Conservation (phyloP, 305 asterid species). For the Fraxinus platypoda region DNA sequence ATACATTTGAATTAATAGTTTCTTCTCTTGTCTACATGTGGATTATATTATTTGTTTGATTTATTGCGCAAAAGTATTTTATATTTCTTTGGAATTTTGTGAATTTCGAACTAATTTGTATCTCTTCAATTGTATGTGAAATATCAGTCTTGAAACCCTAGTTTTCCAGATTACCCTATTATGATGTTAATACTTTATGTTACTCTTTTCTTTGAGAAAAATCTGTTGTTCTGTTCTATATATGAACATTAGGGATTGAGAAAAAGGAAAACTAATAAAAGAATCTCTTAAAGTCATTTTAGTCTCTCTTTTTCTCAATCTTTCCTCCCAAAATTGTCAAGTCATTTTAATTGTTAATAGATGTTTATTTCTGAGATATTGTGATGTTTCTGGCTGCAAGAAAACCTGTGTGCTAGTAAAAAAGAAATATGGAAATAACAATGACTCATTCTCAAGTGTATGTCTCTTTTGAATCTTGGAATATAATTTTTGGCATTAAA, state of each 20-base stretch:
- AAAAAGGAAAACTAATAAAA: background rate
- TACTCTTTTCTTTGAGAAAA: background rate
- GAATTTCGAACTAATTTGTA: background rate
- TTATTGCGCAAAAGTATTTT: background rate
- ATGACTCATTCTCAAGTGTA: background rate
- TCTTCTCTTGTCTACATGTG: background rate
- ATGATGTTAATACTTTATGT: background rate
- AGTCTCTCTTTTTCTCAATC: background rate
- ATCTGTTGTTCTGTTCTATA: background rate
- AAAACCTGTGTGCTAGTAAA: background rate
- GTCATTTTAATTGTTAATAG: background rate
- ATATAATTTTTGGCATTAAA: background rate
- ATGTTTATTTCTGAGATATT: background rate
- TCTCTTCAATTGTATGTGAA: background rate
- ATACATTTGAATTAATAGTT: background rate
- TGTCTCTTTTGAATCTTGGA: background rate
- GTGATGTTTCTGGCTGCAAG: background rate
- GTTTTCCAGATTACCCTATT: background rate
- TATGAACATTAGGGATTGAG: too few species aligned
- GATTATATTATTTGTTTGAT: background rate
- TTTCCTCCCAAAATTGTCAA: background rate
- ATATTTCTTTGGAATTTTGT: background rate
- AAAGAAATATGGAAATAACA: background rate
- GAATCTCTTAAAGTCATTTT: background rate
- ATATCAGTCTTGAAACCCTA: background rate